These are phyloP conservation scores for Poa annua DNA, from an alignment of 176 grass and related monocot species.

Conservation along the genomic window DNA sequence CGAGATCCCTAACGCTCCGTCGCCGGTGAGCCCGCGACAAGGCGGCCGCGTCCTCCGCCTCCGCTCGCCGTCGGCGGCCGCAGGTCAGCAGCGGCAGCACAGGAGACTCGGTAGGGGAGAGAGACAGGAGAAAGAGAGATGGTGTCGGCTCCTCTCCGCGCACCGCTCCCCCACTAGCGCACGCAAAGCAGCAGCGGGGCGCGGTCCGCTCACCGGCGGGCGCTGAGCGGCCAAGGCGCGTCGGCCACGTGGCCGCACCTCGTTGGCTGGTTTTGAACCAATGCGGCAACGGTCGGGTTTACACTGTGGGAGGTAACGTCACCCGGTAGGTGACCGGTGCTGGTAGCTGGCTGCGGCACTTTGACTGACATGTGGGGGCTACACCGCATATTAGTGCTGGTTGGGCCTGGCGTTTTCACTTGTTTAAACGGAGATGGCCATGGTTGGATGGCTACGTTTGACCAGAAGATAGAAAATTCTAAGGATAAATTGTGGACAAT, in stretches of 20 bases:
- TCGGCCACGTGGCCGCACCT: not conserved
- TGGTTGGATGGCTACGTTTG: conserved; percentile 41
- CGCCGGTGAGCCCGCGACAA: not conserved
- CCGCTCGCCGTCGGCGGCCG: not conserved
- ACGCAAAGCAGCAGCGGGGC: conserved; percentile 46
- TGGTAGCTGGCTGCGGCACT: not conserved
- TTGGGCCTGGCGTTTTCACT: not conserved
- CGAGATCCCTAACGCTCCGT: not conserved
- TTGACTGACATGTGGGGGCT: conserved; percentile 41
- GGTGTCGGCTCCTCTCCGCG: conserved; percentile 28
- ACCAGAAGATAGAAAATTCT: conserved; percentile 14
- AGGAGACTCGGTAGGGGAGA: not conserved
- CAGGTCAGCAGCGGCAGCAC: not conserved
- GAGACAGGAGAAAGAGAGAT: not conserved
- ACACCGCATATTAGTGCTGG: not conserved
- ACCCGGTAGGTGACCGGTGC: conserved; percentile 14
- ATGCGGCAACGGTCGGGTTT: conserved; percentile 39
- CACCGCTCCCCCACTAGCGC: conserved; percentile 21
- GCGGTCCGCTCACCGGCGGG: conserved; percentile 42
- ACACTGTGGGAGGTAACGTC: conserved; percentile 18
- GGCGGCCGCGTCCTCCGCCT: not conserved
- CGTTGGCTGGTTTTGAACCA: conserved; percentile 42
- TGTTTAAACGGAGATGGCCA: no score
- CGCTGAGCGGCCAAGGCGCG: not conserved
- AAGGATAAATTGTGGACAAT: not conserved